phyloP scores from a whole-genome alignment of 1,284 basidiomycete species.

The Apiotrichum akiyoshidainum region DNA sequence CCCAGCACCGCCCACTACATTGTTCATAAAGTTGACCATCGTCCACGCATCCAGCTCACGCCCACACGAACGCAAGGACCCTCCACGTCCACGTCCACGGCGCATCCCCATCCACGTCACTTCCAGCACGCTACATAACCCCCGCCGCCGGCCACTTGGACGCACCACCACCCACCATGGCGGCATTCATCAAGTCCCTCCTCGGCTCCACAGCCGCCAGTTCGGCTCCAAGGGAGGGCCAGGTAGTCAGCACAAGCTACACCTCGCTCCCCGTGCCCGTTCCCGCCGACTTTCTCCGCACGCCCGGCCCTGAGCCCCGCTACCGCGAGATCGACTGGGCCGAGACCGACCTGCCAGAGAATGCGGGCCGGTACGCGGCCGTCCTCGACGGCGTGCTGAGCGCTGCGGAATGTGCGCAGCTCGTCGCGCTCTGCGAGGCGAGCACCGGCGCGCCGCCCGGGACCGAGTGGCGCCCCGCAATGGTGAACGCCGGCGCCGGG shows the following conservation, averaged over 20 bases:
- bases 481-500: not conserved
- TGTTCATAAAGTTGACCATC: too few relatives aligned
- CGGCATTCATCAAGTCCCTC: too few relatives aligned
- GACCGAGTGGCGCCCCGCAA: not conserved
- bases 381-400: constrained; percentile 2
- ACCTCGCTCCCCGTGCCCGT: not conserved
- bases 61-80: too few relatives aligned
- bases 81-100: too few relatives aligned
- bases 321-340: not conserved
- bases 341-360: not conserved
- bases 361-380: not conserved
- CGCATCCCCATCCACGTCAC: too few relatives aligned
- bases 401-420: not conserved
- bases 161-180: too few relatives aligned
- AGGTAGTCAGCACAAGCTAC: not conserved
- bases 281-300: not conserved
- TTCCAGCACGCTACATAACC: too few relatives aligned
- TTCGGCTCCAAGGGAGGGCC: not conserved
- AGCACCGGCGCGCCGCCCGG: not conserved
- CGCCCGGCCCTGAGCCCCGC: not conserved
- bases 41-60: too few relatives aligned
- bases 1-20: too few relatives aligned
- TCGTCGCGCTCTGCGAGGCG: not conserved
- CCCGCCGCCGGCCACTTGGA: too few relatives aligned
- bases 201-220: too few relatives aligned